Evolutionary conservation across 352 stramenopile genomes (phyloP), one percentile per base, ranked within the genome.

Genomic region (Pythium diclinum): DNA sequence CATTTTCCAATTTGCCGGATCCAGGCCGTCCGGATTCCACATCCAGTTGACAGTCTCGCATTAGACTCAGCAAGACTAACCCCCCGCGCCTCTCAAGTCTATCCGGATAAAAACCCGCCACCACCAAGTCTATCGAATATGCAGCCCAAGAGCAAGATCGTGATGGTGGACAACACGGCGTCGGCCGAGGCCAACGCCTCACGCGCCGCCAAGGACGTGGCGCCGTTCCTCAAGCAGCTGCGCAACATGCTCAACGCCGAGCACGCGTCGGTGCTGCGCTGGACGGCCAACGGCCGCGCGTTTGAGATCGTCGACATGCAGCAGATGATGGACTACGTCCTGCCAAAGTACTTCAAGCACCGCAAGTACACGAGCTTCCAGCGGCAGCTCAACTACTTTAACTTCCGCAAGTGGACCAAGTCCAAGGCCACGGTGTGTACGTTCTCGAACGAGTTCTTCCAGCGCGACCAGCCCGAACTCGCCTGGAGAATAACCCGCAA

Each of bases 371-470:
- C 92, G 59, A 97, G 87, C 54, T 93, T 98, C 62, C 88, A 96
- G 62, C 85, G 92, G 19, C 91, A 98, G 63, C 81, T 98, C 59
- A 97, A 96, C 77, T 98, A 98, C 71, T 98, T 98, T 69, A 89
- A 74, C 67, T 98, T 98, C 74, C 79, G 84, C 72, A 94, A 94
- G 60, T 92, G 83, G 83, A 92, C 83, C 69, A 92, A 92, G 65
- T 89, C 79, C 64, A 85, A 86, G 62, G 79, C 65, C 13, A 75
- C 83, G n/a, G 79, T 89, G 14, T 92, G 81, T 76, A 89, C 83
- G 7, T 92, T 89, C 67, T 88, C 74, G 25, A 91, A 89, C 66
- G 66, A 72, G 25, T 87, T 82, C 63, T 91, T 89, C 59, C 67
- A 78, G 59, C 76, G 81, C 16, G 79, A 88, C 66, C 61, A 88